Percentiles rank a stretch among this genome's conserved stretches.
Evolutionary conservation across 768 basidiomycete species (phyloP).

Genomic region (Macrocybe gigantea): DNA sequence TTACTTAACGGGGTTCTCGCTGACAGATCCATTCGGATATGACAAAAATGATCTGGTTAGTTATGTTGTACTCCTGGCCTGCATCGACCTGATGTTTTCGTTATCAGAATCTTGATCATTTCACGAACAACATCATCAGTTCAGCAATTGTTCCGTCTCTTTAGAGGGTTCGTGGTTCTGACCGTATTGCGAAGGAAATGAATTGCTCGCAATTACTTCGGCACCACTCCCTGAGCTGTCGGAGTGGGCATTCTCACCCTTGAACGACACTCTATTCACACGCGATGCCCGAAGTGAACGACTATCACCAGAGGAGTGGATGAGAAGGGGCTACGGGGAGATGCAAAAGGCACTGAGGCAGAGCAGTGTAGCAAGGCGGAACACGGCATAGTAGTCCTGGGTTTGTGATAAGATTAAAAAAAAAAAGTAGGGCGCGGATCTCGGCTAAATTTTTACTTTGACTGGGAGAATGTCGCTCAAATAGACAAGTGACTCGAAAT

Average conservation of each 20-base stretch:
- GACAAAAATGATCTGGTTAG: conserved; percentile 69
- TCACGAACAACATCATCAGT: conserved; percentile 66
- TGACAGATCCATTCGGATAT: conserved; percentile 48
- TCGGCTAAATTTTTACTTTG: too few relatives aligned
- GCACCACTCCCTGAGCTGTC: conserved; percentile 52
- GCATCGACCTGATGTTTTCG: neutral
- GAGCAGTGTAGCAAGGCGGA: too few relatives aligned
- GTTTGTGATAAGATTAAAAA: neutral
- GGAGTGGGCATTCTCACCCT: conserved; percentile 54
- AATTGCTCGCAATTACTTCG: conserved; percentile 58
- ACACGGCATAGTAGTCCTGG: neutral
- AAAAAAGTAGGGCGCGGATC: too few relatives aligned
- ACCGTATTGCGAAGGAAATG: conserved; percentile 35
- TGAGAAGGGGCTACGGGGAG: conserved; percentile 36
- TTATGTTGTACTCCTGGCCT: conserved; percentile 3
- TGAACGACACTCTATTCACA: conserved; percentile 54
- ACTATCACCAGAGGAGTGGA: conserved; percentile 51
- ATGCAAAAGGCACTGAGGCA: conserved; percentile 36
- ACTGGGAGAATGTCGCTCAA: too few relatives aligned
- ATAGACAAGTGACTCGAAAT: too few relatives aligned
- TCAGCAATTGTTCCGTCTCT: conserved; percentile 13
- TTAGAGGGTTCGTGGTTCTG: neutral
- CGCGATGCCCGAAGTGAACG: conserved; percentile 30
- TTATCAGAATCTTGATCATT: conserved; percentile 59
- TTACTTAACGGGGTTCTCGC: neutral